Evolutionary conservation across 1,139 yeast species (phyloP).

Genomic region (Candida mesenterica): DNA sequence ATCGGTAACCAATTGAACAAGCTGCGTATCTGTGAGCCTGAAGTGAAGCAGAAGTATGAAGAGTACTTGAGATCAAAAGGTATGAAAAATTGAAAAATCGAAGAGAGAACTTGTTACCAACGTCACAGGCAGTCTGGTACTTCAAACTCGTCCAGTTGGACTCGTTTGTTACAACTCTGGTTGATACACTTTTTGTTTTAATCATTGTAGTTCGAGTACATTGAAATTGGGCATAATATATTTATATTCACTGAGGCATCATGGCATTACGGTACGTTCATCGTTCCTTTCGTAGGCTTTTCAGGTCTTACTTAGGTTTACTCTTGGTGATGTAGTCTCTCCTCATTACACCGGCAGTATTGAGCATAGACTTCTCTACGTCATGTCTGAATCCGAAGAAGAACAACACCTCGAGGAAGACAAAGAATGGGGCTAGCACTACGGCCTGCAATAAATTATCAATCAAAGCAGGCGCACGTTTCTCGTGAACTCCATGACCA

Average conservation of each 20-base stretch:
- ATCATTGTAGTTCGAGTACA: too few species aligned
- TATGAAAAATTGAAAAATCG: neutral
- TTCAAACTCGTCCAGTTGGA: too few species aligned
- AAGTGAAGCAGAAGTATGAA: constrained; percentile 36
- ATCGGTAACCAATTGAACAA: constrained; percentile 80
- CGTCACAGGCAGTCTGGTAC: too few species aligned
- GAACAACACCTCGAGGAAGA: constrained; percentile 73
- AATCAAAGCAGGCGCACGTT: constrained; percentile 80
- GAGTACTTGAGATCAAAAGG: neutral
- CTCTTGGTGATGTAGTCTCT: constrained; percentile 19
- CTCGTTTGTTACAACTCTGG: too few species aligned
- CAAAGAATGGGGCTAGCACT: constrained; percentile 89
- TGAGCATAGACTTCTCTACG: constrained; percentile 55
- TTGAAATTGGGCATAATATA: too few species aligned
- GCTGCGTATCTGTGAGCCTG: constrained; percentile 56
- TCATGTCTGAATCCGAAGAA: constrained; percentile 58
- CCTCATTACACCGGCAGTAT: constrained; percentile 41
- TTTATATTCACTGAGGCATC: too few species aligned
- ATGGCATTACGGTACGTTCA: too few species aligned
- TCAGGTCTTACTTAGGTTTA: too few species aligned
- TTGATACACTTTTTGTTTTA: too few species aligned
- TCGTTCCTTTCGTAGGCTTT: too few species aligned
- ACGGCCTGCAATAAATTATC: constrained; percentile 83
- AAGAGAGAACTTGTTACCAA: too few species aligned
- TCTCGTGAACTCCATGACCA: constrained; percentile 84